Conservation (phyloP, 352 stramenopile species). For the Globisporangium irregulare region DNA sequence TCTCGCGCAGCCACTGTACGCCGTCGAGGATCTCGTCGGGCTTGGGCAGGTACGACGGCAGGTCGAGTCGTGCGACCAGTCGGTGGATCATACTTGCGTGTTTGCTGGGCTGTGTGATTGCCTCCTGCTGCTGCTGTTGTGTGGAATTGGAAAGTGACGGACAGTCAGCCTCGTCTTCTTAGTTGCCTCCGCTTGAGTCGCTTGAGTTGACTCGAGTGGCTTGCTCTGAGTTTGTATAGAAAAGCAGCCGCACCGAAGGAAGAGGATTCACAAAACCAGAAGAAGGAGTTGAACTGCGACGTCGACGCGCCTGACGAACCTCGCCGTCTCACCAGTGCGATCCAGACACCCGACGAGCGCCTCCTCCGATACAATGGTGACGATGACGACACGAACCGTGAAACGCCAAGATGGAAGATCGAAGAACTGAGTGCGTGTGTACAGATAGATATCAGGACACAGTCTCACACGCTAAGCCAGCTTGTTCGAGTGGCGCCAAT, state of each 20-base stretch:
- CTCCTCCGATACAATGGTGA: slow-evolving; percentile 3
- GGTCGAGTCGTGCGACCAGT: slow-evolving; percentile 40
- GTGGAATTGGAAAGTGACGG: slow-evolving; percentile 10
- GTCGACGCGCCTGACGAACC: slow-evolving; percentile 22
- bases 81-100: slow-evolving; percentile 25
- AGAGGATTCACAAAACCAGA: background rate
- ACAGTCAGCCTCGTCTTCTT: slow-evolving; percentile 3
- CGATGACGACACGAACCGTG: slow-evolving; percentile 4
- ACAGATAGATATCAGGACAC: background rate
- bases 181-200: background rate
- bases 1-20: slow-evolving; percentile 64
- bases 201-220: background rate
- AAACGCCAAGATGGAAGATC: background rate
- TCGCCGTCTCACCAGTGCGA: slow-evolving; percentile 7
- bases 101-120: background rate
- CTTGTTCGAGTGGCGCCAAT: background rate
- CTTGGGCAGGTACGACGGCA: slow-evolving; percentile 63
- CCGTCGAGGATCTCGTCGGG: slow-evolving; percentile 57
- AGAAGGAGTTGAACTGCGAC: slow-evolving; percentile 13
- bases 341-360: background rate
- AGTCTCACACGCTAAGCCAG: background rate
- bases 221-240: slow-evolving; percentile 1
- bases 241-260: slow-evolving; percentile 7
- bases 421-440: slow-evolving; percentile 2
- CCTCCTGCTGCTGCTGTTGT: background rate